These are phyloP conservation scores for Plenodomus tracheiphilus DNA, from an alignment of 2,329 filamentous ascomycete species.

Conservation along the genomic window DNA sequence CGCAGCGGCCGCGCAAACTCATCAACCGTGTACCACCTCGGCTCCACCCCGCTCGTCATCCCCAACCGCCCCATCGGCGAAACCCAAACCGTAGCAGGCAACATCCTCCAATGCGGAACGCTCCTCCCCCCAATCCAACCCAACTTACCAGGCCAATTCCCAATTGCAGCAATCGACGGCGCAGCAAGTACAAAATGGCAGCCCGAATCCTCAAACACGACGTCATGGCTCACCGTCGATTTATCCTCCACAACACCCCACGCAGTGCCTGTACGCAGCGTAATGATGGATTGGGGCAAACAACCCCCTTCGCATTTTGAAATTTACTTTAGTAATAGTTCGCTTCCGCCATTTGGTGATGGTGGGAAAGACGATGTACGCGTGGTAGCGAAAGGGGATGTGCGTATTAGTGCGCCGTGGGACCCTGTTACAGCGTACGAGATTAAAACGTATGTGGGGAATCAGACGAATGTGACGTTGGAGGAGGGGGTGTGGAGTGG, in stretches of 20 bases:
- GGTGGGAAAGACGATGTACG: too few species aligned
- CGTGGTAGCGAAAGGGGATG: too few species aligned
- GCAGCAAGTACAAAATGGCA: constrained; percentile 70
- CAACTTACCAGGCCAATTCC: constrained; percentile 67
- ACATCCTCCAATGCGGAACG: constrained; percentile 67
- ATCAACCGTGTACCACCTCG: constrained; percentile 49
- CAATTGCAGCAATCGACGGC: constrained; percentile 68
- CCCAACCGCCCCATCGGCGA: constrained; percentile 62
- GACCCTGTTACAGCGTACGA: constrained; percentile 38
- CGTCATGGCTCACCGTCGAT: constrained; percentile 61
- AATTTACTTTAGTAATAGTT: constrained; percentile 59
- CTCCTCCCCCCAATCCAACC: constrained; percentile 47
- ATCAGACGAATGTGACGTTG: constrained; percentile 52
- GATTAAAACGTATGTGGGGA: constrained; percentile 48
- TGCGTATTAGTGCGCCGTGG: constrained; percentile 51
- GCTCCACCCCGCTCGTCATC: constrained; percentile 54
- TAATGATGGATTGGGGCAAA: constrained; percentile 65
- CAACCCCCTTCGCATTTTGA: constrained; percentile 58
- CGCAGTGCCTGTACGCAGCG: constrained; percentile 50
- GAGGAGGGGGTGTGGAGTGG: constrained; percentile 47
- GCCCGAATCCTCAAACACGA: constrained; percentile 54
- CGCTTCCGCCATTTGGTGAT: neutral
- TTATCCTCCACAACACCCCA: constrained; percentile 39
- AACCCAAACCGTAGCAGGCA: constrained; percentile 58
- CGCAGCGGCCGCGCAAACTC: constrained; percentile 30